Percentiles rank a stretch among this genome's conserved stretches.
These are phyloP conservation scores for Naganishia friedmannii DNA, from an alignment of 768 basidiomycete genomes.

Conservation along the genomic window DNA sequence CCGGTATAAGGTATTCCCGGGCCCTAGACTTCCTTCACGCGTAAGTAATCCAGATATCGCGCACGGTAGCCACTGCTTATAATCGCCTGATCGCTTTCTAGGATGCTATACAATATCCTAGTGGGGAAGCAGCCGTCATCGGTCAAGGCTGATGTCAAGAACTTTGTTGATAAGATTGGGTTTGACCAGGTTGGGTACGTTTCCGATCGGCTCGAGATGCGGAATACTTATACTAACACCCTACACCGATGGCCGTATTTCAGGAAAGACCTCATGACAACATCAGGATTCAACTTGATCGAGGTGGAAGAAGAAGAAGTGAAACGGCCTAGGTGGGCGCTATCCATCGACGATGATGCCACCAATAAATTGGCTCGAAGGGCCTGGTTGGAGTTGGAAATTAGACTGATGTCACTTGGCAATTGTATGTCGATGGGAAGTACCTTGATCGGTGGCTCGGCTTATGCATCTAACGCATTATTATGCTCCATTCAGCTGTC, in stretches of 20 bases:
- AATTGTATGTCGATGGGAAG: background rate
- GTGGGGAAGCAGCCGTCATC: background rate
- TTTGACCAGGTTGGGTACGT: conserved; percentile 21
- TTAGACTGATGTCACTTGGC: background rate
- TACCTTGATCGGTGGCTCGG: no score
- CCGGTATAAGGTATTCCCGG: conserved; percentile 4
- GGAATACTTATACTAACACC: background rate
- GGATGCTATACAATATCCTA: conserved; percentile 4
- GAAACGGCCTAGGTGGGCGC: conserved; percentile 3
- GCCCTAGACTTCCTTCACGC: background rate
- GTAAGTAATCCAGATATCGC: background rate
- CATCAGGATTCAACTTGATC: background rate
- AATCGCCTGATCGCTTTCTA: background rate
- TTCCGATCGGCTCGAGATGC: background rate
- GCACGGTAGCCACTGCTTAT: background rate
- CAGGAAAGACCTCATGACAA: conserved; percentile 16
- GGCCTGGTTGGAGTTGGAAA: conserved; percentile 23
- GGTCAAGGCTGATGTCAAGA: conserved; percentile 12
- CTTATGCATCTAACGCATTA: no score
- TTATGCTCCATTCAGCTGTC: background rate
- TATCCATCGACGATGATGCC: background rate
- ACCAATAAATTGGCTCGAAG: background rate
- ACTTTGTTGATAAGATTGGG: conserved; percentile 13
- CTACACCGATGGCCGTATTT: background rate
- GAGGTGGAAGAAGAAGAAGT: conserved; percentile 18